Conservation (phyloP, 768 basidiomycete genomes). For the Mycena haematopus region DNA sequence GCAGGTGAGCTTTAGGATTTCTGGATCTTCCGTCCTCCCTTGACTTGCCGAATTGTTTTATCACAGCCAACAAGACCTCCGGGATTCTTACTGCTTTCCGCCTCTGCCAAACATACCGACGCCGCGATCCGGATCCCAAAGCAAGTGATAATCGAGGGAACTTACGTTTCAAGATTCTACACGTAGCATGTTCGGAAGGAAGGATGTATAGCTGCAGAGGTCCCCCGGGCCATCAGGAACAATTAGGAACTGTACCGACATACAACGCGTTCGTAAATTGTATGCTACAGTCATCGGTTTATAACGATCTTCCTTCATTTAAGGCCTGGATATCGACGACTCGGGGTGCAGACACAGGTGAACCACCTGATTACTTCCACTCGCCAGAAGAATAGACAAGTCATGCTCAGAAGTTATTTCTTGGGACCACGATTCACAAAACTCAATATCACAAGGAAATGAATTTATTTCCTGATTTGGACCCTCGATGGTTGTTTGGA, state of each 20-base stretch:
- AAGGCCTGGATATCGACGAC: not conserved
- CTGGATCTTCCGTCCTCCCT: too few species aligned
- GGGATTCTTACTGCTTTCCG: too few species aligned
- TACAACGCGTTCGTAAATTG: too few species aligned
- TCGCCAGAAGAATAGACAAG: not conserved
- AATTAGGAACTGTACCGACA: not conserved
- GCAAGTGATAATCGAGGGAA: too few species aligned
- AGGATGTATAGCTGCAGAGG: not conserved
- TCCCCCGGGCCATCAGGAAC: not conserved
- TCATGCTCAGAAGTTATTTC: not conserved
- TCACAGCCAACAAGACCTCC: too few species aligned
- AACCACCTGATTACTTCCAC: not conserved
- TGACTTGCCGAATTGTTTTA: too few species aligned
- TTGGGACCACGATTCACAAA: not conserved
- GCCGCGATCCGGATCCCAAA: too few species aligned
- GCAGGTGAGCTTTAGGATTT: too few species aligned
- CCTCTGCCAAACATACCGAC: too few species aligned
- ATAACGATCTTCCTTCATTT: too few species aligned
- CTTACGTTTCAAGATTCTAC: not conserved
- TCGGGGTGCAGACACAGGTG: conserved; percentile 4
- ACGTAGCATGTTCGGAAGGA: not conserved
- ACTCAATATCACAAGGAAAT: too few species aligned
- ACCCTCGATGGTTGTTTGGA: conserved; percentile 11
- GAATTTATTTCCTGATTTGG: conserved; percentile 4
- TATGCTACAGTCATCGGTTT: too few species aligned